A percentile compares a stretch with the other conserved stretches of the same genome.
phyloP scores from a whole-genome alignment of 2,329 filamentous ascomycete genomes.

The Cladosporium phlei region DNA sequence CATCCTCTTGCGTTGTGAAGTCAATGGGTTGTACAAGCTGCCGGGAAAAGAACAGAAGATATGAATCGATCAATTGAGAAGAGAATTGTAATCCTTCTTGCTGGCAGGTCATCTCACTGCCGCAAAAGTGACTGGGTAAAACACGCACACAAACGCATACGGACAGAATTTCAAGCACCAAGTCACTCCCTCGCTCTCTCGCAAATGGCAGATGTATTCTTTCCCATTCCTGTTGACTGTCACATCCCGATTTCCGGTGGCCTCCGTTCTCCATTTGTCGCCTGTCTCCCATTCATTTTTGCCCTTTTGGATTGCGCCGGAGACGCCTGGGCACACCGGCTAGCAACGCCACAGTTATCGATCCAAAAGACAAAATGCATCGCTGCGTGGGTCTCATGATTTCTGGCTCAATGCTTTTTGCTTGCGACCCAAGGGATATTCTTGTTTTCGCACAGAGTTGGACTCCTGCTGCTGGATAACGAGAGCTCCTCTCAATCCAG shows the following conservation, averaged over 20 bases:
- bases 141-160: background rate
- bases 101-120: background rate
- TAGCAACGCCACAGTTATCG: constrained; percentile 13
- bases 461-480: background rate
- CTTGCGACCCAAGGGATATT: constrained; percentile 5
- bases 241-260: constrained; percentile 1
- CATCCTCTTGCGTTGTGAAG: too few species aligned
- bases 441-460: constrained; percentile 6
- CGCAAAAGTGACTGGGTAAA: background rate
- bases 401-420: constrained; percentile 10
- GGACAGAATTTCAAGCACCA: constrained; percentile 2
- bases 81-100: background rate
- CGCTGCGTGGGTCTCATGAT: constrained; percentile 14
- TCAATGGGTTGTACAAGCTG: too few species aligned
- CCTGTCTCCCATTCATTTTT: background rate
- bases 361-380: constrained; percentile 15
- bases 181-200: constrained; percentile 4
- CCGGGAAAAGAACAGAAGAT: too few species aligned
- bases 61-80: background rate
- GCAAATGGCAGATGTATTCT: constrained; percentile 13
- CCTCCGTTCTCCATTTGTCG: background rate
- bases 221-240: constrained; percentile 12
- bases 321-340: constrained; percentile 8
- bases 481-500: constrained; percentile 62
- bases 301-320: constrained; percentile 4